Percentiles rank a stretch among this genome's conserved stretches.
Conservation (phyloP, 441 rosid genomes). For the Populus hybrid region DNA sequence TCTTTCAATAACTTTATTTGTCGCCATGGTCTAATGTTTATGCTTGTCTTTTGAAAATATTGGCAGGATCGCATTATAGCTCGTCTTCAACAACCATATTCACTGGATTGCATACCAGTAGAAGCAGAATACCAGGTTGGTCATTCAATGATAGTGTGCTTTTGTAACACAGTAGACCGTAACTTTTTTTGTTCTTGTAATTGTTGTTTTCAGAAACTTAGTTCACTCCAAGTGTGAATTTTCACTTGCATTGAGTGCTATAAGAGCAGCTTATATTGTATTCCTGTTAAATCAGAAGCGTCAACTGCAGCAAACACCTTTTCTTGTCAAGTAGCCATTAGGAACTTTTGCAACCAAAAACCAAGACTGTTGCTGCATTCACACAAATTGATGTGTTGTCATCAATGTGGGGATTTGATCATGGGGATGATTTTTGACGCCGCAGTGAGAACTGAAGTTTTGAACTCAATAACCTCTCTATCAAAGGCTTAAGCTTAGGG, state of each 20-base stretch:
- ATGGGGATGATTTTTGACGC: neutral
- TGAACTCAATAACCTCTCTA: conserved; percentile 1
- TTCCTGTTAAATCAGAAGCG: neutral
- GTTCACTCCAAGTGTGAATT: neutral
- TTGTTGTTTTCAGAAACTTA: neutral
- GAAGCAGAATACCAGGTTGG: conserved; percentile 98
- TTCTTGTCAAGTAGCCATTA: neutral
- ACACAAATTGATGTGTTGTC: neutral
- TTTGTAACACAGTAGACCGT: neutral
- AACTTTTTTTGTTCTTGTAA: neutral
- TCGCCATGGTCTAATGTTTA: neutral
- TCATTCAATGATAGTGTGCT: conserved; percentile 7
- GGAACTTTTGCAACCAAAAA: neutral
- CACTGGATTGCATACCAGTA: conserved; percentile 96
- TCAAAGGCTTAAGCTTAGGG: neutral
- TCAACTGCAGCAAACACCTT: neutral
- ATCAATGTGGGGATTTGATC: neutral
- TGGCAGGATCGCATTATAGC: conserved; percentile 93
- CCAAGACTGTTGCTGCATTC: neutral
- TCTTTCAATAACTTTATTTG: neutral
- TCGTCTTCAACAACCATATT: conserved; percentile 97
- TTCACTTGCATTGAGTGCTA: neutral
- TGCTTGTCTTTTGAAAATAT: conserved; percentile 2
- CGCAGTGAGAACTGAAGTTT: neutral
- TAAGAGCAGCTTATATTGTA: neutral